Evolutionary conservation across 495 filamentous ascomycete species (phyloP), one percentile per base, ranked within the genome.

Genomic region (Aspergillus haitiensis): DNA sequence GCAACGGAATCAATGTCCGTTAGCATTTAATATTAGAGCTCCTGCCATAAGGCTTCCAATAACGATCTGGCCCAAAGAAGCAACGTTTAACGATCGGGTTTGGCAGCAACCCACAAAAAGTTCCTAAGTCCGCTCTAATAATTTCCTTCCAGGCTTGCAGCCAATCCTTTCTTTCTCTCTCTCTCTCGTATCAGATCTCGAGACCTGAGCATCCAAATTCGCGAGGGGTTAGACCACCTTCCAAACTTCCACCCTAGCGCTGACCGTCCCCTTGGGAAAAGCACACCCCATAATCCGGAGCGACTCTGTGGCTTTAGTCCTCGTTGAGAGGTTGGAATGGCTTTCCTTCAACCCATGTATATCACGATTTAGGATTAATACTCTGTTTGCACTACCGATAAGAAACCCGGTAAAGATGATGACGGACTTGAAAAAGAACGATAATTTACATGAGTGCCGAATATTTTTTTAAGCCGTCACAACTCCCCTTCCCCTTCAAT

Each of bases 151-250:
- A 15, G 21, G 39, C 39, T 42, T 15, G 5, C 40, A 35, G 27
- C 11, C 36, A 5, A 54, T 44, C 52, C 18, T 31, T 55, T 42
- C 18, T 18, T 27, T 31, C 32, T 57, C 45, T 54, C 27, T 15
- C 2, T 12, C 8, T 27, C 16, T 39, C 42, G 53, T 21, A 31
- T 59, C 27, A 36, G 44, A 55, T 52, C 52, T 52, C 55, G 37
- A 54, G 21, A 21, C 10, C n/a, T 21, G 10, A 34, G 15, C 8
- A 36, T 13, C 18, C 27, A 7, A 11, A 59, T 56, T 56, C 37
- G 37, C 54, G 47, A 59, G 52, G 52, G 56, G 52, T 59, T 56
- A 63, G 56, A 56, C 52, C 56, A 56, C 61, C 40, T 5, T n/a
- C 48, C 32, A 51, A 51, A 51, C 27, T 27, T 27, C 7, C 45